Conservation (phyloP, 2,329 filamentous ascomycete species). For the Penicillium sp. region DNA sequence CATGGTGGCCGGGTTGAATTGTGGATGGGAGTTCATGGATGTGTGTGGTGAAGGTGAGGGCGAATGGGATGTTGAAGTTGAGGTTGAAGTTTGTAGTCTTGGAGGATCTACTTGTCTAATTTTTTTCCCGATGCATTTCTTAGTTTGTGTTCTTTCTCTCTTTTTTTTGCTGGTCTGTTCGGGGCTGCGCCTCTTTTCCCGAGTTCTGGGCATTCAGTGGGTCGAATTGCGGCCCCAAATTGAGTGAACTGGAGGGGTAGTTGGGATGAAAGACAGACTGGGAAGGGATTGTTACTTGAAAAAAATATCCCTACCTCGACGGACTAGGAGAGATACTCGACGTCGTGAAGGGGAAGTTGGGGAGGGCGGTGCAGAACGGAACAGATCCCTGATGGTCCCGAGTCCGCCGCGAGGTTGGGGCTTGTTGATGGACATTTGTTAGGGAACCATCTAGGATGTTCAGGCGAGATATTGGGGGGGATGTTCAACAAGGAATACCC, state of each 20-base stretch:
- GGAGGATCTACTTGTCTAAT: slow-evolving; percentile 9
- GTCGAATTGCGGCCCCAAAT: slow-evolving; percentile 6
- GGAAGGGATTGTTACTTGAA: slow-evolving; percentile 32
- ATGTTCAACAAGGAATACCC: slow-evolving; percentile 7
- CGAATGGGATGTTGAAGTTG: slow-evolving; percentile 13
- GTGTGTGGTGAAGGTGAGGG: slow-evolving; percentile 13
- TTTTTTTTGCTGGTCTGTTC: neutral
- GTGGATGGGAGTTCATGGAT: slow-evolving; percentile 33
- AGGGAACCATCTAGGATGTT: slow-evolving; percentile 30
- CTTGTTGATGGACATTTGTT: slow-evolving; percentile 40
- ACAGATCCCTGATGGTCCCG: slow-evolving; percentile 35
- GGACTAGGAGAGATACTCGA: slow-evolving; percentile 35
- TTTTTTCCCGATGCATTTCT: neutral
- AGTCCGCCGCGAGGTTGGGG: slow-evolving; percentile 33
- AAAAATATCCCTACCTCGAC: slow-evolving; percentile 38
- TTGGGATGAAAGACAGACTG: neutral
- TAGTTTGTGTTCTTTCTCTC: slow-evolving; percentile 5
- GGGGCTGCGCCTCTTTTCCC: slow-evolving; percentile 7
- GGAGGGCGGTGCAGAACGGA: slow-evolving; percentile 31
- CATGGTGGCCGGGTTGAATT: slow-evolving; percentile 41
- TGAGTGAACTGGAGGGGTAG: slow-evolving; percentile 9
- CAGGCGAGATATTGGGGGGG: neutral
- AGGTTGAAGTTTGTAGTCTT: slow-evolving; percentile 22
- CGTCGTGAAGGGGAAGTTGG: slow-evolving; percentile 29
- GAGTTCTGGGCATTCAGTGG: slow-evolving; percentile 6